Evolutionary conservation across 2,329 filamentous ascomycete genomes (phyloP).

Genomic region (Tolypocladium paradoxum): DNA sequence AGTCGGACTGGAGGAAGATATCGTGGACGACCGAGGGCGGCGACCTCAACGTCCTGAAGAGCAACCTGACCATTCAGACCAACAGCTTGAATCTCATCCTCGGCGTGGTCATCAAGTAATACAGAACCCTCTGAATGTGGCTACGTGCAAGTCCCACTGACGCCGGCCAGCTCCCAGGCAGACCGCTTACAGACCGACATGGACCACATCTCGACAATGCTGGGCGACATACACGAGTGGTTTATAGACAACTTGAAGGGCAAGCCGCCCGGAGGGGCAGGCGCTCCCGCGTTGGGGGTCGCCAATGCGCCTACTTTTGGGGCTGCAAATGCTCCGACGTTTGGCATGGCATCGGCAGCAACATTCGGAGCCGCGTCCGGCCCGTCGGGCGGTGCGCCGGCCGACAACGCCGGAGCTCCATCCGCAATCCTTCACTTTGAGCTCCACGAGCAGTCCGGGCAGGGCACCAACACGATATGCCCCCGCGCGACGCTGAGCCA

Average conservation of each 20-base stretch:
- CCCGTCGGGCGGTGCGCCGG: background rate
- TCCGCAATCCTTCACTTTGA: background rate
- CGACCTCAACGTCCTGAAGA: background rate
- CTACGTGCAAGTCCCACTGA: background rate
- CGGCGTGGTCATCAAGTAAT: conserved; percentile 4
- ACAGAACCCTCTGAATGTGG: no score
- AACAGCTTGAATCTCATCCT: conserved; percentile 5
- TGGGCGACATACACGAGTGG: conserved; percentile 2
- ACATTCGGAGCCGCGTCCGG: background rate
- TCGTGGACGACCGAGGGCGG: conserved; percentile 5
- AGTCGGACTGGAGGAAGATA: conserved; percentile 3
- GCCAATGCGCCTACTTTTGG: background rate
- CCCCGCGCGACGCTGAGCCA: background rate
- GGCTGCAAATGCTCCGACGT: background rate
- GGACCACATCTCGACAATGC: conserved; percentile 1
- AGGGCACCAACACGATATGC: background rate
- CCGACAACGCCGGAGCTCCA: background rate
- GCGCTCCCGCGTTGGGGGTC: background rate
- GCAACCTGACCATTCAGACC: conserved; percentile 3
- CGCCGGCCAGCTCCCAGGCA: conserved; percentile 1
- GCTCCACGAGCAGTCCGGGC: background rate
- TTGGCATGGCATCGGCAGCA: background rate
- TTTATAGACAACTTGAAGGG: background rate
- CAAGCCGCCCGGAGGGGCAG: background rate
- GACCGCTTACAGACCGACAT: conserved; percentile 1